Evolutionary conservation across 306 rosid genomes (phyloP), one percentile per base, ranked within the genome.

Genomic region (Hylodesmum podocarpum): DNA sequence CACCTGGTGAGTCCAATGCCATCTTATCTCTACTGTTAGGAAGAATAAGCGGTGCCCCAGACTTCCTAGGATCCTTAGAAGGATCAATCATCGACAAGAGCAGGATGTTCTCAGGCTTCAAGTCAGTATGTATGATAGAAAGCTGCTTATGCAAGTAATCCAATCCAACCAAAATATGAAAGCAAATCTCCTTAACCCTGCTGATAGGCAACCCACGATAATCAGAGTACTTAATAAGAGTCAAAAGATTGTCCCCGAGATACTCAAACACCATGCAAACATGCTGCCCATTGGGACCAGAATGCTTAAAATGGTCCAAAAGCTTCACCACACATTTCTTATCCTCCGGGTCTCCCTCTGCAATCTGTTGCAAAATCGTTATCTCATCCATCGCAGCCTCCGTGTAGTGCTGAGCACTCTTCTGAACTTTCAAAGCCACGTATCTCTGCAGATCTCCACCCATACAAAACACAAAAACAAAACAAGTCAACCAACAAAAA

Each of bases 301-400:
- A 92, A 84, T 94, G 98, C 89, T 90, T 94, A 72, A 94, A 94
- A 85, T 94, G 94, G 80, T 94, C 98, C 88, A 91, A 84, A 71
- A 94, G 97, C 89, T 94, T 94, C 84, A 94, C 97, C 53, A 91
- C 98, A 61, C 97, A 94, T 31, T 90, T 94, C 46, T 85, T 86
- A 86, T 92, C 97, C 11, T 83, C 91, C 0, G 85, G 81, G 81
- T 94, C 97, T 70, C 97, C 97, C 71, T 91, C 97, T 5, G 96
- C 97, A 73, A 90, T 84, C 87, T 94, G 98, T 80, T 92, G 88
- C 87, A 94, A 84, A 73, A 94, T 94, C 10, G 93, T 89, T 79
- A 94, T 92, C 88, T 94, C 98, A 24, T 94, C 98, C 96, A 91
- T 81, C 0, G 98, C 98, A 0, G 98, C 98, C 82, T 94, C 98